A percentile compares a stretch with the other conserved stretches of the same genome.
These are phyloP conservation scores for Lathyrus oleraceus DNA, from an alignment of 306 rosid genomes.

Conservation along the genomic window DNA sequence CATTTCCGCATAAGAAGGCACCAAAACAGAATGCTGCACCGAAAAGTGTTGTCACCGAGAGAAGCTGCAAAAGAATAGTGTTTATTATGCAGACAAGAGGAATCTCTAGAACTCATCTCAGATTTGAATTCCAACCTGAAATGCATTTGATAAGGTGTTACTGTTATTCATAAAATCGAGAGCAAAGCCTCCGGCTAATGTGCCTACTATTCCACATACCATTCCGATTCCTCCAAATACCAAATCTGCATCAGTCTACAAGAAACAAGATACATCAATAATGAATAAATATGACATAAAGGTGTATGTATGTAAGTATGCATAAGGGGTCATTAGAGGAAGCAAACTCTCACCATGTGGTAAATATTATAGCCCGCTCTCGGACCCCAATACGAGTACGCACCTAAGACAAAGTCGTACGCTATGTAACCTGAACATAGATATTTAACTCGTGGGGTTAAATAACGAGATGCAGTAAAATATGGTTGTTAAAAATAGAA, in stretches of 20 bases:
- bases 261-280: constrained; percentile 31
- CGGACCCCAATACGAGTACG: constrained; percentile 94
- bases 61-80: constrained; percentile 59
- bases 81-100: constrained; percentile 22
- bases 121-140: constrained; percentile 61
- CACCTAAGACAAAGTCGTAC: constrained; percentile 84
- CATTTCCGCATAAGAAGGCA: constrained; percentile 69
- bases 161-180: constrained; percentile 59
- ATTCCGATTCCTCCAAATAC: constrained; percentile 82
- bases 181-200: constrained; percentile 71
- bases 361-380: constrained; percentile 80
- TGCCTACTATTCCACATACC: constrained; percentile 75
- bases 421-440: constrained; percentile 59
- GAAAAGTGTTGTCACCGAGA: constrained; percentile 57
- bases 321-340: constrained; percentile 9
- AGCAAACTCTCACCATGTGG: constrained; percentile 60
- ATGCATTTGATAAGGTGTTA: constrained; percentile 76
- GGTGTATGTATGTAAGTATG: background rate
- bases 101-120: background rate
- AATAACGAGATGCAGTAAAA: background rate
- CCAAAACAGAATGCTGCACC: constrained; percentile 72
- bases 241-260: constrained; percentile 76
- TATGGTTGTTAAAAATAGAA: constrained; percentile 16
- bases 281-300: constrained; percentile 2
- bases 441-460: constrained; percentile 30